phyloP scores from a whole-genome alignment of 305 asterid genomes.

The Petunia hybrid region DNA sequence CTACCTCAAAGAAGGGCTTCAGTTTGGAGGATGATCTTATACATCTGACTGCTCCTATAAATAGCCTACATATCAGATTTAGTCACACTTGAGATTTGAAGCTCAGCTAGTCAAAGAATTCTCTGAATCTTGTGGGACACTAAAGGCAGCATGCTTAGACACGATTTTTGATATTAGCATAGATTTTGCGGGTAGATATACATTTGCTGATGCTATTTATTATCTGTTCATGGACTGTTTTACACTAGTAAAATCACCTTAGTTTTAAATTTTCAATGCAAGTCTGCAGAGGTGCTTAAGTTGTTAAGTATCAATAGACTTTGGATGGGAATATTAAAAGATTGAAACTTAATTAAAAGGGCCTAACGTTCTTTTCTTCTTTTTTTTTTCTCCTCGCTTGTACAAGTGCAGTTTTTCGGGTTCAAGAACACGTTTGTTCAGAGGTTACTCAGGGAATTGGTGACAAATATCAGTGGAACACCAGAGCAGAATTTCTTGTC shows the following conservation, averaged over 20 bases:
- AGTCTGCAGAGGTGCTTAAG: constrained; percentile 16
- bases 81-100: neutral
- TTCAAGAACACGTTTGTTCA: constrained; percentile 87
- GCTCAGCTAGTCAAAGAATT: constrained; percentile 7
- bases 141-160: neutral
- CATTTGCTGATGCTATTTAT: neutral
- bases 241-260: neutral
- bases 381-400: constrained; percentile 34
- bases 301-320: constrained; percentile 9
- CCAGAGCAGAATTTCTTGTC: constrained; percentile 51
- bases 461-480: constrained; percentile 68
- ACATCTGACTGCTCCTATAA: neutral
- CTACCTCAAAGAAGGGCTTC: neutral
- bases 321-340: constrained; percentile 15
- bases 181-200: neutral
- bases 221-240: constrained; percentile 25
- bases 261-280: neutral
- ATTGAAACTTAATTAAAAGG: neutral
- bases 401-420: constrained; percentile 74
- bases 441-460: constrained; percentile 86
- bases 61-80: neutral
- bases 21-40: constrained; percentile 11
- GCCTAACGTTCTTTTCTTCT: constrained; percentile 21
- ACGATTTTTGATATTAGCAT: constrained; percentile 3
- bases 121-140: constrained; percentile 10